Conservation (phyloP, 192 early-diverging fungal genomes). For the Polychytrium aggregatum region DNA sequence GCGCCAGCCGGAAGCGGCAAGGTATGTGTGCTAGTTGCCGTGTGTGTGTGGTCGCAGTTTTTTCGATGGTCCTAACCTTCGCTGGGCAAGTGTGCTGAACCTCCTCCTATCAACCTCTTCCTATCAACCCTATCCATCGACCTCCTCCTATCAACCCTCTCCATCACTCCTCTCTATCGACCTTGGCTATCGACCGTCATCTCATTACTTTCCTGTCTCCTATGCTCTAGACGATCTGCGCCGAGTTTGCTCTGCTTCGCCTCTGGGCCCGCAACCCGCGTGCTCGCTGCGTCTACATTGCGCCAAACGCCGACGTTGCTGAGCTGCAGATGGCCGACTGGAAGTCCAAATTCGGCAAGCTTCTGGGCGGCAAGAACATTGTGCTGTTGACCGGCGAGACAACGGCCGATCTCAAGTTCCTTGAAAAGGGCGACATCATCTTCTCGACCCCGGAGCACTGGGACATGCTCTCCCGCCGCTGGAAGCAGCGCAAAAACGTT, state of each 20-base stretch:
- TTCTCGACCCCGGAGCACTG: conserved; percentile 82
- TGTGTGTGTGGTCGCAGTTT: conserved; percentile 3
- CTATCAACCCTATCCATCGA: too few species aligned
- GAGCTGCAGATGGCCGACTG: conserved; percentile 68
- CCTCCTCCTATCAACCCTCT: too few species aligned
- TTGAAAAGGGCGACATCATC: conserved; percentile 88
- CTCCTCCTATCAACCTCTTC: too few species aligned
- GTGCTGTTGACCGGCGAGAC: conserved; percentile 83
- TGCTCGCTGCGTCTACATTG: conserved; percentile 77
- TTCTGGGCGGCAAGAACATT: conserved; percentile 80
- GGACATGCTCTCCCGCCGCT: conserved; percentile 89
- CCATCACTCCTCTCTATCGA: too few species aligned
- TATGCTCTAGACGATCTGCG: conserved; percentile 58
- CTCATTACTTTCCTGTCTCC: background rate
- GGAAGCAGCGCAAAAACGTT: conserved; percentile 91
- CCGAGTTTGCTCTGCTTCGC: conserved; percentile 89
- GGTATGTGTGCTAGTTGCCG: conserved; percentile 5
- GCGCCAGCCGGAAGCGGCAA: conserved; percentile 92
- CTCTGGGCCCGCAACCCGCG: conserved; percentile 59
- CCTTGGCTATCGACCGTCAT: too few species aligned
- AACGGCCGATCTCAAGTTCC: conserved; percentile 74
- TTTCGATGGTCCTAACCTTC: background rate
- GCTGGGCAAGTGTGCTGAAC: too few species aligned
- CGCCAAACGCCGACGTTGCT: conserved; percentile 78
- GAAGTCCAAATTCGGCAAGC: conserved; percentile 62